phyloP scores from a whole-genome alignment of 352 stramenopile species.

The Pythium oligandrum region DNA sequence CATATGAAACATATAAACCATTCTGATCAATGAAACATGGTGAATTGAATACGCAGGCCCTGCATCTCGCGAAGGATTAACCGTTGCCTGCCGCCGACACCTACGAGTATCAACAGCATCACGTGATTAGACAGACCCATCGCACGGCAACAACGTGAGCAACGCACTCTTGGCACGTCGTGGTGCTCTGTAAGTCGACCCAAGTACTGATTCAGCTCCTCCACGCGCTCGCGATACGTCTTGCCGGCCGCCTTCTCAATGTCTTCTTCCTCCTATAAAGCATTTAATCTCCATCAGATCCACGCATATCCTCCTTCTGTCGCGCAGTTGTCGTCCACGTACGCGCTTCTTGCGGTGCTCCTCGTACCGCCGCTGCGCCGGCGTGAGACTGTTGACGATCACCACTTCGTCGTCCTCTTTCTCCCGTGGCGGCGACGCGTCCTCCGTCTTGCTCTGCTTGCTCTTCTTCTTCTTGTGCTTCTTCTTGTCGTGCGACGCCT shows the following conservation, averaged over 20 bases:
- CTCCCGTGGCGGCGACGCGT: slow-evolving; percentile 1
- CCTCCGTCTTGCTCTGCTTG: slow-evolving; percentile 31
- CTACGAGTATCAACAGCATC: slow-evolving; percentile 11
- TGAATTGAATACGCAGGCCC: too few species aligned
- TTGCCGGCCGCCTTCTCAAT: slow-evolving; percentile 83
- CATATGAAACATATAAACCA: too few species aligned
- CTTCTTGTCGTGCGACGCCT: slow-evolving; percentile 43
- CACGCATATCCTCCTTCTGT: background rate
- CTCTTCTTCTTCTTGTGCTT: slow-evolving; percentile 48
- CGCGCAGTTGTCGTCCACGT: slow-evolving; percentile 10
- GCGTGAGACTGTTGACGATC: slow-evolving; percentile 40
- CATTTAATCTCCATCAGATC: background rate
- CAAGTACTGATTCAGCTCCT: slow-evolving; percentile 97
- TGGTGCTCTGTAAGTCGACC: slow-evolving; percentile 96
- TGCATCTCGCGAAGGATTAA: slow-evolving; percentile 26
- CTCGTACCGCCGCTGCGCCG: slow-evolving; percentile 70
- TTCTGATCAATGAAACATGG: too few species aligned
- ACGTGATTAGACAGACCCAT: too few species aligned
- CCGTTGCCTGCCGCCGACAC: slow-evolving; percentile 89
- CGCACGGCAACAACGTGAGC: too few species aligned
- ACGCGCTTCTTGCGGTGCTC: slow-evolving; percentile 79
- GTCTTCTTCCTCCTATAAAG: slow-evolving; percentile 69
- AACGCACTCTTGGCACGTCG: slow-evolving; percentile 93
- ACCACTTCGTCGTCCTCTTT: background rate
- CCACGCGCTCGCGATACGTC: slow-evolving; percentile 91